Evolutionary conservation across 2,329 filamentous ascomycete species (phyloP), one percentile per base, ranked within the genome.

Genomic region (Penicillium frequentans): DNA sequence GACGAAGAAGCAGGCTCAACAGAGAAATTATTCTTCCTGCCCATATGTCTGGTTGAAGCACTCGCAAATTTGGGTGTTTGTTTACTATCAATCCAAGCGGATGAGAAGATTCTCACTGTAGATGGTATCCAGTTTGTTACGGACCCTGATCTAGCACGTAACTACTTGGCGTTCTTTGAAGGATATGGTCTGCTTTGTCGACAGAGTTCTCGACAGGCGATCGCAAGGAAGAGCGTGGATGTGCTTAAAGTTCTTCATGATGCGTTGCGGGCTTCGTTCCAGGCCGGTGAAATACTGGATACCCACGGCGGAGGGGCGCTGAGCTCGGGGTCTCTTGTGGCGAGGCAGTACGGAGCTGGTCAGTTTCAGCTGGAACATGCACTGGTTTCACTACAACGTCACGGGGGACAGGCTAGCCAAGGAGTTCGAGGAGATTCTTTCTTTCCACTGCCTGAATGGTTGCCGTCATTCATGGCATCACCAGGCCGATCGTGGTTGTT

Each of bases 401-500:
- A 42, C 2, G 47, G 52, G n/a, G 56, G 52, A 16, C 44, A 48
- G 9, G 48, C 47, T 13, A 16, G 45, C 4, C 49, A 42, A 6
- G 19, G 37, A 45, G 31, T 31, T 11, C 37, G 51, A 16, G 31
- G 13, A 16, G 13, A 5, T 33, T 6, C 31, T 33, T 27, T 33
- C 27, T 23, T 56, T 5, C 44, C 56, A 8, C 45, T 59, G 10
- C 61, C 61, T 42, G 55, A 57, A 44, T 63, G 61, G 58, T 26
- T 63, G 43, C 44, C 61, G 8, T 54, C 54, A 19, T 61, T 59
- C 27, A 21, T 63, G 8, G 50, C 49, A 24, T 58, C 54, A 6
- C 56, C 59, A 6, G 53, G 49, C 29, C 59, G 59, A 37, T 39
- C 43, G 16, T 63, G 58, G 59, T n/a, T 59, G 3, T 61, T 63